A percentile compares a stretch with the other conserved stretches of the same genome.
phyloP scores from a whole-genome alignment of 2,329 filamentous ascomycete genomes.

The Xylaria sp. region DNA sequence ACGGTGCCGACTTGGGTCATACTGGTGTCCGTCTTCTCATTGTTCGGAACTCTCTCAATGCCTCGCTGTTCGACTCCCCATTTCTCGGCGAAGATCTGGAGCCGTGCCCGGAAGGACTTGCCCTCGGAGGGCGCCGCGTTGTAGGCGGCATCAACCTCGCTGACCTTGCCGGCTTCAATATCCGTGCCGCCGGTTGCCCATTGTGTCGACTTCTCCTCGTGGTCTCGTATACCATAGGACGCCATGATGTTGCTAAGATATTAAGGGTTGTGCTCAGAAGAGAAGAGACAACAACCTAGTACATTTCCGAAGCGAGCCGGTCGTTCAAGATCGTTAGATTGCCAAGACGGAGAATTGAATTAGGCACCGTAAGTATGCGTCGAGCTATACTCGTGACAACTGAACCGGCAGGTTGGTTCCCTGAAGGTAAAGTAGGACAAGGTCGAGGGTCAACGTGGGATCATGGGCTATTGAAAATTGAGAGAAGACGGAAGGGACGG shows the following conservation, averaged over 20 bases:
- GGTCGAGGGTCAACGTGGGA: background rate
- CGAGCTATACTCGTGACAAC: background rate
- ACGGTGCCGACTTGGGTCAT: slow-evolving; percentile 65
- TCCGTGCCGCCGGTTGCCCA: slow-evolving; percentile 17
- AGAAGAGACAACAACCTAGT: background rate
- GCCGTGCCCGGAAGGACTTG: slow-evolving; percentile 28
- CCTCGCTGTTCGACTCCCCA: slow-evolving; percentile 68
- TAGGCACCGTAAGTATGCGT: background rate
- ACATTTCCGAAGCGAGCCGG: too few species aligned
- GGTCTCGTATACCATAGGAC: slow-evolving; percentile 10
- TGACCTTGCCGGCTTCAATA: slow-evolving; percentile 22
- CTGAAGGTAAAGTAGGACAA: too few species aligned
- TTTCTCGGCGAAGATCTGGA: slow-evolving; percentile 59
- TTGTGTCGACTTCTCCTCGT: slow-evolving; percentile 14
- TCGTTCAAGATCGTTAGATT: too few species aligned
- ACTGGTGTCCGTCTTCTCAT: slow-evolving; percentile 61
- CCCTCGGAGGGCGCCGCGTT: slow-evolving; percentile 12
- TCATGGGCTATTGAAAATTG: too few species aligned
- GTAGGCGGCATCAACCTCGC: slow-evolving; percentile 18
- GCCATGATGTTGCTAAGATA: slow-evolving; percentile 13
- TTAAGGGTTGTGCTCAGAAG: background rate
- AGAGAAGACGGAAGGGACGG: slow-evolving; percentile 8
- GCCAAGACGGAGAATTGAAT: background rate
- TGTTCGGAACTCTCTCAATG: slow-evolving; percentile 67
- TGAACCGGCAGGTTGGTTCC: too few species aligned